Base-by-base conservation (phyloP, 345 rosid species). In the Lepidium africanum region DNA sequence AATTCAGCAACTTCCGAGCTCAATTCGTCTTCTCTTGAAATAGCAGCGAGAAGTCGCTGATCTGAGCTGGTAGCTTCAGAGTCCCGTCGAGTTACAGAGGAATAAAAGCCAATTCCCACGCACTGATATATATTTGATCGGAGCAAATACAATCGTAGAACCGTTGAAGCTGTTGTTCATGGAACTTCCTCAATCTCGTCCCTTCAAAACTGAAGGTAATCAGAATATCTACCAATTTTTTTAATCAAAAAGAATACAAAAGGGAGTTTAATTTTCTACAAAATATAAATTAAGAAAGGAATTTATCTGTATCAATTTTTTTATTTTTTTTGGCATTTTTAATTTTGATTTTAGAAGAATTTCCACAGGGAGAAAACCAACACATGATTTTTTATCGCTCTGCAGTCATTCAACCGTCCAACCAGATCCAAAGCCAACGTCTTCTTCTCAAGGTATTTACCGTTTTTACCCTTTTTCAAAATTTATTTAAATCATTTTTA, bases 101-200 rank as follows among this genome's bases (percentile, higher is more conserved):
- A 35, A 8, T 41, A 54, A 14, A 6, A 52, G 11, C 30, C 12
- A 63, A 77, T 52, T 59, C 63, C 27, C 43, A 63, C 54, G 19
- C 63, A 8, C n/a, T 3, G 35, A 0, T 15, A 10, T 42, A 53
- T 56, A 50, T 62, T 76, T 33, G 32, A 27, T 27, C 32, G 32
- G 32, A 62, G 21, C 56, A 37, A 7, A 6, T 12, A 56, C 5
- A 19, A 39, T 23, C 46, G 7, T n/a, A 65, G 61, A 63, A 62
- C 27, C 49, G 58, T 39, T 14, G 27, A 27, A 37, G 56, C 73
- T 25, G 43, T 39, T 25, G 70, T 13, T 38, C 43, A 93, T 94
- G 97, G 99, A 91, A 92, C 88, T 91, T 66, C 91, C 92, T 72
- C 97, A 81, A 63, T 77, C 89, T 40, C 88, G 92, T 62, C 69